A percentile compares a stretch with the other conserved stretches of the same genome.
phyloP scores from a whole-genome alignment of 495 filamentous ascomycete genomes.

The Aspergillus campestris region DNA sequence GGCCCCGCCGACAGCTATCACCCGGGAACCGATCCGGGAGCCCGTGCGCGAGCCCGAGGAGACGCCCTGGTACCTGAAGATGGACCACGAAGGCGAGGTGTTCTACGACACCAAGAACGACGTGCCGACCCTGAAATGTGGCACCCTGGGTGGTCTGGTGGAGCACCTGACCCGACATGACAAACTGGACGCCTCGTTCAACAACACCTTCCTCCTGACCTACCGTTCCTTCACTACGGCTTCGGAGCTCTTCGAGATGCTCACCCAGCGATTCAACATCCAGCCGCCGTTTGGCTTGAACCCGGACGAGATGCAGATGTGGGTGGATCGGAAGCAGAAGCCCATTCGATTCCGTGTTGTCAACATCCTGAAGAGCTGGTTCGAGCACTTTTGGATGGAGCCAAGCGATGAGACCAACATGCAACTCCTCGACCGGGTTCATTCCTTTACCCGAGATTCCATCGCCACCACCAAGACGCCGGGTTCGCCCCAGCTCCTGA shows the following conservation, averaged over 20 bases:
- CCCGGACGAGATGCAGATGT: conserved; percentile 68
- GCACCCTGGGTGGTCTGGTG: conserved; percentile 82
- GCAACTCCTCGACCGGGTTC: conserved; percentile 77
- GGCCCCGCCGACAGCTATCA: conserved; percentile 49
- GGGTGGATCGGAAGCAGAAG: conserved; percentile 92
- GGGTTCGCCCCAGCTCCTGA: conserved; percentile 70
- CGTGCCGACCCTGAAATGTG: conserved; percentile 70
- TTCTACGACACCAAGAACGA: conserved; percentile 75
- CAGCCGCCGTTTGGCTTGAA: conserved; percentile 84
- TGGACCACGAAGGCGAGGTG: conserved; percentile 86
- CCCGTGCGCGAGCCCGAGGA: conserved; percentile 56
- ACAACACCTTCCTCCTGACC: conserved; percentile 94
- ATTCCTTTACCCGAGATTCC: conserved; percentile 83
- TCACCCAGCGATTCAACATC: conserved; percentile 83
- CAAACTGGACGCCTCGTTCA: conserved; percentile 89
- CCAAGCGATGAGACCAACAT: conserved; percentile 72
- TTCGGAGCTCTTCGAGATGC: conserved; percentile 81
- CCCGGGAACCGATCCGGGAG: conserved; percentile 35
- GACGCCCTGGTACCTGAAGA: conserved; percentile 70
- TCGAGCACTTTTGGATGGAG: conserved; percentile 99
- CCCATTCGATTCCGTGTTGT: conserved; percentile 91
- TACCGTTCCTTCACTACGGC: conserved; percentile 93
- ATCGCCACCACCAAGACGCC: conserved; percentile 89
- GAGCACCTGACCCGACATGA: conserved; percentile 95
- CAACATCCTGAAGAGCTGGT: conserved; percentile 96